These are phyloP conservation scores for Gossypium gossypioides DNA, from an alignment of 441 rosid species.

Conservation along the genomic window DNA sequence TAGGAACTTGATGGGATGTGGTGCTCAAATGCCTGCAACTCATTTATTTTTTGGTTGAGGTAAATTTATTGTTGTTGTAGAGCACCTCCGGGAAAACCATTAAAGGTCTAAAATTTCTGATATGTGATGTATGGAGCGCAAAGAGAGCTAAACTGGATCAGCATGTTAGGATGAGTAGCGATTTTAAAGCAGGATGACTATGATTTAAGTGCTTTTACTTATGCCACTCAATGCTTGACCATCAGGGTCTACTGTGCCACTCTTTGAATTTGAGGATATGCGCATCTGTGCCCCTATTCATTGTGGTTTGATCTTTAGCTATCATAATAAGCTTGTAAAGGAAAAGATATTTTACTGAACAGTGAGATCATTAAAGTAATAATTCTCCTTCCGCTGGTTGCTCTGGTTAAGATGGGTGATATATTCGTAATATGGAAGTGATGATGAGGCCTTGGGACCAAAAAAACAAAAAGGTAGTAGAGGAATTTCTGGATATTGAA, in stretches of 20 bases:
- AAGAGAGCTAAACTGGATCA: slow-evolving; percentile 22
- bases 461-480: slow-evolving; percentile 14
- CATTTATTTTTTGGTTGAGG: slow-evolving; percentile 42
- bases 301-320: slow-evolving; percentile 11
- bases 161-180: slow-evolving; percentile 26
- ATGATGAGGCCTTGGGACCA: slow-evolving; percentile 19
- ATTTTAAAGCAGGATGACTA: slow-evolving; percentile 34
- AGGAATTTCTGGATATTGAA: slow-evolving; percentile 24
- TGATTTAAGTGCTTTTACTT: slow-evolving; percentile 27
- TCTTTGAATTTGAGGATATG: slow-evolving; percentile 12
- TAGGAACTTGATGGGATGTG: slow-evolving; percentile 72
- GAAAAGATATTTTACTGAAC: slow-evolving; percentile 6
- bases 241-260: slow-evolving; percentile 9
- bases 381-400: slow-evolving; percentile 6
- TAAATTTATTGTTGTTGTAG: slow-evolving; percentile 40
- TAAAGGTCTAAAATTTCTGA: slow-evolving; percentile 13
- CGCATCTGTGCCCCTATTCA: neutral
- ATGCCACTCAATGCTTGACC: slow-evolving; percentile 16
- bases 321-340: slow-evolving; percentile 10
- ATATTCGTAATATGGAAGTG: slow-evolving; percentile 19
- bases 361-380: slow-evolving; percentile 14
- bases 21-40: slow-evolving; percentile 42
- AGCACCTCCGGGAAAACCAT: slow-evolving; percentile 23
- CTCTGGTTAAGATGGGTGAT: slow-evolving; percentile 19
- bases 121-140: slow-evolving; percentile 21